Base-by-base conservation (phyloP, 1,284 basidiomycete genomes). In the Xanthoconium separans region DNA sequence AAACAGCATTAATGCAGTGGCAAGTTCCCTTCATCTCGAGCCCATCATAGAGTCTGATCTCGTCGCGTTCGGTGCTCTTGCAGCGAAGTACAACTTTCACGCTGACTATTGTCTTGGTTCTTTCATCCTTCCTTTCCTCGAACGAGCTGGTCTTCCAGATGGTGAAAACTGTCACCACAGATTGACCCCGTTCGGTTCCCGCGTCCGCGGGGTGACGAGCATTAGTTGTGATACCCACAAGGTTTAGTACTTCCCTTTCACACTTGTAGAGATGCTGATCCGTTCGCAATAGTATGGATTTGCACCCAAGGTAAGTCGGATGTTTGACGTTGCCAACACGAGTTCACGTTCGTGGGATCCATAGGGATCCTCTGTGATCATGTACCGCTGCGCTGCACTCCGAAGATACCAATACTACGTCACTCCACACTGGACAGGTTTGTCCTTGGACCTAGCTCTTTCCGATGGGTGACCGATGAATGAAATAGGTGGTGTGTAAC, bases 151-250 rank as follows among this genome's bases (percentile, higher is more conserved):
- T 16, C 69, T 84, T n/a, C 67, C 82, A 4, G 70, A 73, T 10
- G 82, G 82, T 3, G 73, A 78, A 63, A 68, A 75, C 41, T 81
- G 80, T 20, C 75, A 73, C 56, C 84, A 77, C 61, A 79, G 77
- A 55, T 64, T 84, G 24, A 61, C 74, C 18, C 83, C 81, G 0
- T 97, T 96, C 64, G 95, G 97, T 72, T 98, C 97, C 70, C 76
- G 85, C 18, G 85, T 97, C 1, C 78, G 82, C 8, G 94, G 95
- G 5, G 94, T 96, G 29, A 95, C 93, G 1, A 87, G 85, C 61
- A 91, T 95, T 53, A 93, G 89, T 58, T 95, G 93, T 69, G 95
- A 97, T 75, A 95, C 92, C 2, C 92, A 95, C 75, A 95, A 95
- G 75, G 89, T 91, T 74, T 56, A 16, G 36, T 34, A 44, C 42